phyloP scores from a whole-genome alignment of 2,329 filamentous ascomycete genomes.

The Alternaria metachromatica region DNA sequence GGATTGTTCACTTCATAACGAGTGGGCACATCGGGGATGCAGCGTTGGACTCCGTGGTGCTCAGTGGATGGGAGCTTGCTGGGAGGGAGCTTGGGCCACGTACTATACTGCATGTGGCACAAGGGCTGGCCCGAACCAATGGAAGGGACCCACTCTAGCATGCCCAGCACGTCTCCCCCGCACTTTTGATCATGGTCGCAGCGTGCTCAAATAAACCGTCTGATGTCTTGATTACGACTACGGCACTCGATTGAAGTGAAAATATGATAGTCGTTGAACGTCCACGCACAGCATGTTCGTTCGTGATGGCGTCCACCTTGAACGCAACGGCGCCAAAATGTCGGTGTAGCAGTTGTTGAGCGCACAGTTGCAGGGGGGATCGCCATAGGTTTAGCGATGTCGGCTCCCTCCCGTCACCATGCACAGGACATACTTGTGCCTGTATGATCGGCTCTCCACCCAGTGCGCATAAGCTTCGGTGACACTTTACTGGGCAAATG shows the following conservation, averaged over 20 bases:
- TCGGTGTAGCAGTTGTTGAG: conserved; percentile 25
- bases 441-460: conserved; percentile 29
- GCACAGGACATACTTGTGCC: conserved; percentile 18
- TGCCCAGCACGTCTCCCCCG: conserved; percentile 15
- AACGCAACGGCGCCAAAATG: conserved; percentile 18
- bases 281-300: not conserved
- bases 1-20: conserved; percentile 5
- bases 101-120: conserved; percentile 4
- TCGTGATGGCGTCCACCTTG: not conserved
- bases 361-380: conserved; percentile 18
- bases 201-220: conserved; percentile 6
- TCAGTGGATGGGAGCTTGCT: conserved; percentile 3
- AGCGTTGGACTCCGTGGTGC: conserved; percentile 16
- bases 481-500: conserved; percentile 8
- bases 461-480: conserved; percentile 13
- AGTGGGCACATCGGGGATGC: conserved; percentile 18
- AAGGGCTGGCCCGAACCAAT: conserved; percentile 17
- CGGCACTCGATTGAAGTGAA: not conserved
- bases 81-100: conserved; percentile 7
- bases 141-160: conserved; percentile 8
- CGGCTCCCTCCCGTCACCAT: conserved; percentile 18
- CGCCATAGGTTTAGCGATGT: conserved; percentile 20
- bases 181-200: conserved; percentile 12
- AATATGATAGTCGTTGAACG: not conserved
- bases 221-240: not conserved